Conservation (phyloP, 306 rosid species). For the Delonix regia region DNA sequence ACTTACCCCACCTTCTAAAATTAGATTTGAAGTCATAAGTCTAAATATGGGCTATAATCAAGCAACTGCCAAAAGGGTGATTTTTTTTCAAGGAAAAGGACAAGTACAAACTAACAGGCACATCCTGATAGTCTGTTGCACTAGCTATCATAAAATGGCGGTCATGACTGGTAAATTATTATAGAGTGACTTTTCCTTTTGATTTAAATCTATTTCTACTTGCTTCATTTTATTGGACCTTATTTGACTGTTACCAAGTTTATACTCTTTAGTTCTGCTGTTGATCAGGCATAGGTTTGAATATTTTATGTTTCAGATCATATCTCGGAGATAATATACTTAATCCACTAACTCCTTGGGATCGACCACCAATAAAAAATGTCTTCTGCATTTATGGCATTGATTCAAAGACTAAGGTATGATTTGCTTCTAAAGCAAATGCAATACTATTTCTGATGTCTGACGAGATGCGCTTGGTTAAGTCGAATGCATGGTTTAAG, state of each 20-base stretch:
- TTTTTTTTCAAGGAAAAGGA: conserved; percentile 14
- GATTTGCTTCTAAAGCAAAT: conserved; percentile 29
- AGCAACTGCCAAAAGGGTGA: neutral
- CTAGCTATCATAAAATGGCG: conserved; percentile 23
- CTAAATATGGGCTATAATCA: conserved; percentile 10
- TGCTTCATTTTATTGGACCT: conserved; percentile 3
- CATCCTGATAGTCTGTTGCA: conserved; percentile 7
- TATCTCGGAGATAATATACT: conserved; percentile 82
- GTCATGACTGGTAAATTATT: conserved; percentile 19
- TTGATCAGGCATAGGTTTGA: conserved; percentile 26
- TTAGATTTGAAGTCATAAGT: neutral
- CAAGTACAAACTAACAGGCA: neutral
- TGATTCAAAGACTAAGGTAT: conserved; percentile 90
- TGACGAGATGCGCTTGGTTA: neutral
- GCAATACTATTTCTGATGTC: conserved; percentile 28
- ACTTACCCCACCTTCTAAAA: neutral
- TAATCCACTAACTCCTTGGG: conserved; percentile 98
- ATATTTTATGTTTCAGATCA: conserved; percentile 65
- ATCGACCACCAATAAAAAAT: conserved; percentile 92
- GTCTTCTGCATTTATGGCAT: conserved; percentile 89
- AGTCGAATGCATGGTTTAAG: neutral
- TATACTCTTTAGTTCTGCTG: conserved; percentile 20
- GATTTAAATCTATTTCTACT: neutral
- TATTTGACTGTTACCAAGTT: conserved; percentile 7
- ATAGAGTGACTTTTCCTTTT: conserved; percentile 2